Conservation (phyloP, 1,284 basidiomycete genomes). For the Pseudozyma tsukubaensis region DNA sequence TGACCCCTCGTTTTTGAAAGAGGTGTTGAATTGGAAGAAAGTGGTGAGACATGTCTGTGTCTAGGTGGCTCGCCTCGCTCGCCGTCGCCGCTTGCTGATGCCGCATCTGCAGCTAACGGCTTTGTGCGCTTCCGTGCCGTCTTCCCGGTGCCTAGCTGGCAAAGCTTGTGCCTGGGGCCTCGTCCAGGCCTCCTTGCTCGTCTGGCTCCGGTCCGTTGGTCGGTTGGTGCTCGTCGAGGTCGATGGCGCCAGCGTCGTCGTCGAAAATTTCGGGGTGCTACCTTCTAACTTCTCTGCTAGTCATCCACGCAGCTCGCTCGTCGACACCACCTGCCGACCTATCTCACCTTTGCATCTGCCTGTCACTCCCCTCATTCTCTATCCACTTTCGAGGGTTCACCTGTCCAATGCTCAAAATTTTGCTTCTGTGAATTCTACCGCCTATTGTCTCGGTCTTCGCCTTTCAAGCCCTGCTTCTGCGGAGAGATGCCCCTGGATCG, state of each 20-base stretch:
- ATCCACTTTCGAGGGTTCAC: conserved; percentile 35
- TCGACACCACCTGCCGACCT: conserved; percentile 10
- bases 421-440: neutral
- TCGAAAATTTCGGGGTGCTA: conserved; percentile 37
- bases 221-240: neutral
- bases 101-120: conserved; percentile 7
- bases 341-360: conserved; percentile 3
- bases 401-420: conserved; percentile 13
- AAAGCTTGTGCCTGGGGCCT: conserved; percentile 5
- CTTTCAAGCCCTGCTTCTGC: conserved; percentile 4
- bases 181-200: neutral
- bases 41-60: neutral
- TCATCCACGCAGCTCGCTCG: conserved; percentile 28
- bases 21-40: conserved; percentile 19
- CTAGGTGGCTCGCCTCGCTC: neutral
- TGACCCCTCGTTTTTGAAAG: conserved; percentile 5
- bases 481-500: conserved; percentile 11
- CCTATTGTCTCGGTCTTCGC: conserved; percentile 15
- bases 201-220: conserved; percentile 11
- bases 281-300: conserved; percentile 37
- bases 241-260: neutral
- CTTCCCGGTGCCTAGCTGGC: neutral
- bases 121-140: conserved; percentile 7
- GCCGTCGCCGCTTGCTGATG: conserved; percentile 4
- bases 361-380: conserved; percentile 15